Evolutionary conservation across 352 stramenopile genomes (phyloP).

Genomic region (Phytophthora megakarya): DNA sequence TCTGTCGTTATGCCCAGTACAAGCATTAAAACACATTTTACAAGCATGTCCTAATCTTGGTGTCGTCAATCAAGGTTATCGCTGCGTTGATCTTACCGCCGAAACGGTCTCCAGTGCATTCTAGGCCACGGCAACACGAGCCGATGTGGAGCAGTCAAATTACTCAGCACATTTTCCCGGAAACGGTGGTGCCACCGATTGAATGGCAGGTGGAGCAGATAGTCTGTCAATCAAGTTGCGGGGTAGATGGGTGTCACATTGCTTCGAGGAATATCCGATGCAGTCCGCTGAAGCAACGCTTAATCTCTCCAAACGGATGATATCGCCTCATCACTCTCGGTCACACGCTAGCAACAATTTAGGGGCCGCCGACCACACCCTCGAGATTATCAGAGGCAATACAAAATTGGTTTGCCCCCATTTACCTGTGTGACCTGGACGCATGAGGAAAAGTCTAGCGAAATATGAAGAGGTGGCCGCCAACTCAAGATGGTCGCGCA

Average conservation of each 20-base stretch:
- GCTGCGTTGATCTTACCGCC: not conserved
- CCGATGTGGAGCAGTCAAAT: not conserved
- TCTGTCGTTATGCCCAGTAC: slow-evolving; percentile 14
- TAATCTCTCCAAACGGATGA: too few species aligned
- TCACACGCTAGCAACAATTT: too few species aligned
- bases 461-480: too few species aligned
- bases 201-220: not conserved
- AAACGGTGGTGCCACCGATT: not conserved
- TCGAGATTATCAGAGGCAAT: too few species aligned
- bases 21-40: not conserved
- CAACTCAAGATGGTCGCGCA: too few species aligned
- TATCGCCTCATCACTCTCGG: too few species aligned
- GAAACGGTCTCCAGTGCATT: not conserved
- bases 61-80: not conserved
- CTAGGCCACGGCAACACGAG: not conserved
- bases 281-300: slow-evolving; percentile 1
- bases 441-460: too few species aligned
- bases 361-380: too few species aligned
- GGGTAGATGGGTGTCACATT: not conserved
- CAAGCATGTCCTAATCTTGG: not conserved
- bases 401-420: too few species aligned
- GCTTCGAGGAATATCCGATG: slow-evolving; percentile 9
- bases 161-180: slow-evolving; percentile 5
- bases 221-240: slow-evolving; percentile 10
- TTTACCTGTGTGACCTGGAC: too few species aligned